phyloP scores from a whole-genome alignment of 495 filamentous ascomycete genomes.

The Aspergillus diversus region DNA sequence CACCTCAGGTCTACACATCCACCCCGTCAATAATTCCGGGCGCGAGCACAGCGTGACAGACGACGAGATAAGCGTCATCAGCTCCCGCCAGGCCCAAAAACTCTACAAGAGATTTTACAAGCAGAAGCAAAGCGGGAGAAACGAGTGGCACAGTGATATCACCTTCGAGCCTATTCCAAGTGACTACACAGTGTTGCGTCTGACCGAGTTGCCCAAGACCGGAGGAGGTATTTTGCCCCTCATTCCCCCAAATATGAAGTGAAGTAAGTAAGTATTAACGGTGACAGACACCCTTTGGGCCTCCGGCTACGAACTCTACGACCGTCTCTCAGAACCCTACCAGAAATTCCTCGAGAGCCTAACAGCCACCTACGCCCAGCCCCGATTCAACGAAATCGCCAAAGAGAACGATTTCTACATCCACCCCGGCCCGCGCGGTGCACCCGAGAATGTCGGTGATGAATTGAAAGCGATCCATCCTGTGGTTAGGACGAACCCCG shows the following conservation, averaged over 20 bases:
- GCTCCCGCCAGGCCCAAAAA: slow-evolving; percentile 58
- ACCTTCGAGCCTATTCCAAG: slow-evolving; percentile 71
- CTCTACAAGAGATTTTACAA: slow-evolving; percentile 46
- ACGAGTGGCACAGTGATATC: slow-evolving; percentile 71
- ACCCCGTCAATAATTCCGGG: slow-evolving; percentile 66
- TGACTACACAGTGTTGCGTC: slow-evolving; percentile 67
- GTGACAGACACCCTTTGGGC: slow-evolving; percentile 66
- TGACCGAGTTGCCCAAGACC: slow-evolving; percentile 66
- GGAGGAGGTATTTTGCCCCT: slow-evolving; percentile 60
- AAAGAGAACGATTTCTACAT: slow-evolving; percentile 45
- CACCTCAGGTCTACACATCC: slow-evolving; percentile 71
- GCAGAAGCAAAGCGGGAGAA: slow-evolving; percentile 30
- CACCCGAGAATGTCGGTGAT: slow-evolving; percentile 62
- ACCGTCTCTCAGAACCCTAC: slow-evolving; percentile 64
- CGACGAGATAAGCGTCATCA: slow-evolving; percentile 76
- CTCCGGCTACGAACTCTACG: slow-evolving; percentile 73
- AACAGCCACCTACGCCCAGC: slow-evolving; percentile 56
- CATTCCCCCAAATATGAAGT: not conserved
- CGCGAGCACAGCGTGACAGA: slow-evolving; percentile 64
- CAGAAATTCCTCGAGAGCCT: slow-evolving; percentile 65
- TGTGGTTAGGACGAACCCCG: slow-evolving; percentile 71
- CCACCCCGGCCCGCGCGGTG: slow-evolving; percentile 56
- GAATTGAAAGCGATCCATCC: slow-evolving; percentile 63
- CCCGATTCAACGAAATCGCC: slow-evolving; percentile 20
- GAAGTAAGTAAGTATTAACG: not conserved